These are phyloP conservation scores for Dictyophora rubrovolvata DNA, from an alignment of 768 basidiomycete species.

Conservation along the genomic window DNA sequence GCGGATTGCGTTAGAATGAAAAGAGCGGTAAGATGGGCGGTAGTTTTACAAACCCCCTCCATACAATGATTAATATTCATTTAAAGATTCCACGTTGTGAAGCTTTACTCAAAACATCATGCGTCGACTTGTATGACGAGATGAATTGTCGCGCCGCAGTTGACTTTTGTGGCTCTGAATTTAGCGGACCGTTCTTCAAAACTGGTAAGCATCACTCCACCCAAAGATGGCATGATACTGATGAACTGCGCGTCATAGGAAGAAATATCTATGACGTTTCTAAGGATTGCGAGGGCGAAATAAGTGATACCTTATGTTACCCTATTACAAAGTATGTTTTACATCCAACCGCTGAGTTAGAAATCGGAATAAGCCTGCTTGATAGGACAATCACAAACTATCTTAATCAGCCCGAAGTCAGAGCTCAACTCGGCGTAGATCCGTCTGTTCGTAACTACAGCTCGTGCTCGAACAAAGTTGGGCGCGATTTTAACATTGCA, in stretches of 20 bases:
- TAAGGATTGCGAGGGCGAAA: conserved; percentile 42
- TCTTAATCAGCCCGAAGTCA: conserved; percentile 49
- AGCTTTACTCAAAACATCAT: conserved; percentile 27
- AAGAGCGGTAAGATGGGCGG: conserved; percentile 22
- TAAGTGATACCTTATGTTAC: conserved; percentile 19
- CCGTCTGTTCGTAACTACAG: conserved; percentile 31
- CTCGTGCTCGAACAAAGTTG: conserved; percentile 33
- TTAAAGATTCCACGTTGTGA: conserved; percentile 35
- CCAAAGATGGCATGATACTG: too few species aligned
- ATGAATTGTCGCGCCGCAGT: conserved; percentile 34
- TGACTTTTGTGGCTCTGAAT: conserved; percentile 26
- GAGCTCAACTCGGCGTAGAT: conserved; percentile 53
- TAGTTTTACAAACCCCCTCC: not conserved
- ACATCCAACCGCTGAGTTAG: conserved; percentile 41
- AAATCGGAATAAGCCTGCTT: conserved; percentile 11
- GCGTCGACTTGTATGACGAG: conserved; percentile 33
- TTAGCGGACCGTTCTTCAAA: conserved; percentile 23
- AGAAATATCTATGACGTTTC: conserved; percentile 62
- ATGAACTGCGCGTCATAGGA: conserved; percentile 1
- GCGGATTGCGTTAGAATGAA: conserved; percentile 27
- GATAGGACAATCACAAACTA: conserved; percentile 47
- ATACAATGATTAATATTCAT: not conserved
- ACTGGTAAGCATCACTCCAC: conserved; percentile 25
- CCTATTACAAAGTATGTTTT: conserved; percentile 17
- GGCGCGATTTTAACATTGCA: conserved; percentile 33